These are phyloP conservation scores for Amanita inopinata DNA, from an alignment of 768 basidiomycete genomes.

Conservation along the genomic window DNA sequence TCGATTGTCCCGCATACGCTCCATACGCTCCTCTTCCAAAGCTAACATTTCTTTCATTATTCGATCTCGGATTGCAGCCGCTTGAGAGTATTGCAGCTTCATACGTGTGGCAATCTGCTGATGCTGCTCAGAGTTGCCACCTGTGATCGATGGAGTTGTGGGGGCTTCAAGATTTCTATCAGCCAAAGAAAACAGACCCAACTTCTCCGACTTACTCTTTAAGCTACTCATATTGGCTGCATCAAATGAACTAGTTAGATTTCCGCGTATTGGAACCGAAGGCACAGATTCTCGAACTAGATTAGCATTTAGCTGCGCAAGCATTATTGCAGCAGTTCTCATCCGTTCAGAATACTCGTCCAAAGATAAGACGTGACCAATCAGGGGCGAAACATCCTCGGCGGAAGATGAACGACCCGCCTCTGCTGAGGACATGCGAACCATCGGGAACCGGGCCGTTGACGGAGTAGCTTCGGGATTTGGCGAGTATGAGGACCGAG, in stretches of 20 bases:
- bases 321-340: constrained; percentile 97
- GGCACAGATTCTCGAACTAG: constrained; percentile 46
- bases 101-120: constrained; percentile 38
- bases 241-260: constrained; percentile 10
- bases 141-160: constrained; percentile 9
- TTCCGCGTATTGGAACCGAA: constrained; percentile 11
- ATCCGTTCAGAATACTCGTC: constrained; percentile 99
- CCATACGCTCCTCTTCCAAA: constrained; percentile 94
- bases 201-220: constrained; percentile 19
- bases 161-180: constrained; percentile 15
- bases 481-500: constrained; percentile 40
- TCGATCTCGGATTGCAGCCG: constrained; percentile 81
- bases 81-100: constrained; percentile 74
- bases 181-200: constrained; percentile 57
- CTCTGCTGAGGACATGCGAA: not conserved
- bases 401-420: not conserved
- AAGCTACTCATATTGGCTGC: constrained; percentile 15
- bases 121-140: constrained; percentile 15
- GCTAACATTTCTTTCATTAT: constrained; percentile 99
- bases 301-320: constrained; percentile 88
- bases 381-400: not conserved
- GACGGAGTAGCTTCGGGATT: constrained; percentile 13
- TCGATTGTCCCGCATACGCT: constrained; percentile 68
- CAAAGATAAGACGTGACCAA: constrained; percentile 48
- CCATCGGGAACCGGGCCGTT: constrained; percentile 11